Conservation (phyloP, 2,329 filamentous ascomycete genomes). For the Ophiostoma perfectum region DNA sequence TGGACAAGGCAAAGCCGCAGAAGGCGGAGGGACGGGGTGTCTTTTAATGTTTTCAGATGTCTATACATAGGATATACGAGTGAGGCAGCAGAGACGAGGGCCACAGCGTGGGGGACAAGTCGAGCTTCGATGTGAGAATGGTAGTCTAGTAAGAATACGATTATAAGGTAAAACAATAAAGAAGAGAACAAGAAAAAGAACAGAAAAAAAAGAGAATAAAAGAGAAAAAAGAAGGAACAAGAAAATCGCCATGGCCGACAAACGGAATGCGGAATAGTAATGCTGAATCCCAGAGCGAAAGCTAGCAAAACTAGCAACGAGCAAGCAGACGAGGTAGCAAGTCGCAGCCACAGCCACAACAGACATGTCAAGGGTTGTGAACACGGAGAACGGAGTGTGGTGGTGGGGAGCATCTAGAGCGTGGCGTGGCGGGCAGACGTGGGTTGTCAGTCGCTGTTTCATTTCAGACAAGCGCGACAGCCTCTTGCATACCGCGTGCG, state of each 20-base stretch:
- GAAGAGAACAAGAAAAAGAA: neutral
- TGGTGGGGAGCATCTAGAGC: conserved; percentile 1
- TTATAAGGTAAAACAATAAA: neutral
- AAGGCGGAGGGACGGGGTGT: conserved; percentile 1
- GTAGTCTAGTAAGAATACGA: neutral
- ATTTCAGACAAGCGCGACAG: conserved; percentile 8
- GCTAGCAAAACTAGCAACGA: too few relatives aligned
- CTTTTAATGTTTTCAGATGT: conserved; percentile 4
- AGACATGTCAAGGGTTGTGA: conserved; percentile 4
- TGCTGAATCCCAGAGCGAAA: too few relatives aligned
- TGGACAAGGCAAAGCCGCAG: neutral
- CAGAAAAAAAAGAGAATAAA: neutral
- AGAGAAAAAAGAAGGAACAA: neutral
- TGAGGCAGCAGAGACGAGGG: neutral
- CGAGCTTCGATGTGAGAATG: neutral
- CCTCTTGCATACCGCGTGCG: neutral
- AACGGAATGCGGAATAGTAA: neutral
- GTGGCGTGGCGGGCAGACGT: conserved; percentile 1
- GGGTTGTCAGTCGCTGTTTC: conserved; percentile 4
- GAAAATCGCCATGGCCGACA: neutral
- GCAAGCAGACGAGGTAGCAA: neutral
- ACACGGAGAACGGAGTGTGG: neutral
- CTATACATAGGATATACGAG: neutral
- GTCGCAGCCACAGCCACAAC: neutral
- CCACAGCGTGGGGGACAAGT: conserved; percentile 3